Base-by-base conservation (phyloP, 2,329 filamentous ascomycete species). In the Calonectria crousiana region DNA sequence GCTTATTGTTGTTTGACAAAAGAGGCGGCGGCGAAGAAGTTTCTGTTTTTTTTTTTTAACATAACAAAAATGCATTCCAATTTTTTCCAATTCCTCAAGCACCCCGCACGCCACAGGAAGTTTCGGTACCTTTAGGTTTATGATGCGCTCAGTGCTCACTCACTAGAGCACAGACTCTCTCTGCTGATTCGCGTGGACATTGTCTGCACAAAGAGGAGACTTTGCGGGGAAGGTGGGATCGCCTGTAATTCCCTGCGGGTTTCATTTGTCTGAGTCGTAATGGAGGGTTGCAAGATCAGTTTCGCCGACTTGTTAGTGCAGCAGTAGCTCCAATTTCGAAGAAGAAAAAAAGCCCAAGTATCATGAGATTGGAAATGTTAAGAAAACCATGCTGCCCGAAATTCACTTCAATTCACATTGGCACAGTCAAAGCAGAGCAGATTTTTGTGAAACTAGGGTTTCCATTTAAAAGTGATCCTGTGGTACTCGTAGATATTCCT, bases 401-500 rank as follows among this genome's bases (percentile, higher is more conserved):
- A 38, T 18, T 20, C 23, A 20, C 14, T 38, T 18, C 23, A 36
- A 62, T 41, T 62, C 64, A 67, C 69, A 41, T 32, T 58, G 41
- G 20, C 41, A 30, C 28, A 52, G 44, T 49, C 51, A 20, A 18
- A 51, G 23, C 18, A 56, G 28, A 28, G 30, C 30, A 53, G 13
- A 26, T 30, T 36, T 67, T 67, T 52, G n/a, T 72, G 41, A 79
- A 77, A 68, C 65, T 34, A 70, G 70, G 69, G 72, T 75, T 79
- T 74, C 78, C 66, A 76, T 80, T 69, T 47, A 76, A 77, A 47
- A 47, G 70, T 80, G 67, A 78, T 81, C 65, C 75, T 74, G 77
- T 78, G 36, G 69, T 70, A 79, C 76, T 81, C 79, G 80, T 81
- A 75, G 74, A 76, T 80, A 77, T 67, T 67, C 64, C 64, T 56